Evolutionary conservation across 148 eudicot genomes (phyloP).

Genomic region (Rhododendron vialii): DNA sequence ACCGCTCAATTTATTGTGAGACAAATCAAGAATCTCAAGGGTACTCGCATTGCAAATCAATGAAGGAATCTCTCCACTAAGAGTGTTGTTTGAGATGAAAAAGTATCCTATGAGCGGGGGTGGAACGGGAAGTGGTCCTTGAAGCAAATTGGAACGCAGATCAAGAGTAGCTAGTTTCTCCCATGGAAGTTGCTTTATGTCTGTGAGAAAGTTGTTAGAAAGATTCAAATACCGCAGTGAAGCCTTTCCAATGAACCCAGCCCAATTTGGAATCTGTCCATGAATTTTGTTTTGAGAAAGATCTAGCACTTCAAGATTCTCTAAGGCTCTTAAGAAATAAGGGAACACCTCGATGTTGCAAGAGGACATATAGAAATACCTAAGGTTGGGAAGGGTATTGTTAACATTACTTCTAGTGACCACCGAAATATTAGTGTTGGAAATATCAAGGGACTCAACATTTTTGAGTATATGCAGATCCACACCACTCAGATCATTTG

Average conservation of each 20-base stretch:
- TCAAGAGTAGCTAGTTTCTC: not conserved
- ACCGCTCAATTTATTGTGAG: slow-evolving; percentile 24
- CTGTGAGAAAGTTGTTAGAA: slow-evolving; percentile 23
- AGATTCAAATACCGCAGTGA: not conserved
- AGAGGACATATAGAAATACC: not conserved
- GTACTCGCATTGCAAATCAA: not conserved
- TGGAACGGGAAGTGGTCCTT: slow-evolving; percentile 3
- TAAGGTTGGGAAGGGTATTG: not conserved
- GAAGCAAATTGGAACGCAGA: not conserved
- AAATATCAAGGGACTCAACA: slow-evolving; percentile 10
- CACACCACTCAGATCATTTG: slow-evolving; percentile 26
- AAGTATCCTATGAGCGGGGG: not conserved
- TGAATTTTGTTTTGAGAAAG: not conserved
- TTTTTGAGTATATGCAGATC: slow-evolving; percentile 3
- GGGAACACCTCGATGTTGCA: slow-evolving; percentile 23
- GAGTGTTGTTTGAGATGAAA: not conserved
- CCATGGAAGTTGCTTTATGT: slow-evolving; percentile 11
- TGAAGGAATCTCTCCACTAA: slow-evolving; percentile 36
- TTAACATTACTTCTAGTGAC: not conserved
- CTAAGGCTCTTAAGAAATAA: not conserved
- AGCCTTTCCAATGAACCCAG: not conserved
- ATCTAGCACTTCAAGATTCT: not conserved
- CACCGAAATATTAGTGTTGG: slow-evolving; percentile 4
- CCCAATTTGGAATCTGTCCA: slow-evolving; percentile 3
- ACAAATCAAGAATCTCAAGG: slow-evolving; percentile 21